These are phyloP conservation scores for Westerdykella aurantiaca DNA, from an alignment of 2,329 filamentous ascomycete species.

Conservation along the genomic window DNA sequence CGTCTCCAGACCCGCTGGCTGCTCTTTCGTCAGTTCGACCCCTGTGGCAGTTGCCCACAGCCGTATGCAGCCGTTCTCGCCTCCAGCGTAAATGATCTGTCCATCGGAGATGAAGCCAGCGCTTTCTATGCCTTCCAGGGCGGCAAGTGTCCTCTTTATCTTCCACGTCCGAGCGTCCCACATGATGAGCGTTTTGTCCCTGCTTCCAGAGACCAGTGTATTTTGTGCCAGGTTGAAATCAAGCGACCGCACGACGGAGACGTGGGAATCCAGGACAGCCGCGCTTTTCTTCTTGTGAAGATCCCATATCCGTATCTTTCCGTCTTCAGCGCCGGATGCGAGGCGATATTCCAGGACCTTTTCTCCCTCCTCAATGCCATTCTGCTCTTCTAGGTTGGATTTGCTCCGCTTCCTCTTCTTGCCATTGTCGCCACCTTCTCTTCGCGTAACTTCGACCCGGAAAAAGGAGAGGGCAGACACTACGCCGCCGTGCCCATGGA, in stretches of 20 bases:
- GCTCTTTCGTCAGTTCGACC: constrained; percentile 71
- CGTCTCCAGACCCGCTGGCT: constrained; percentile 54
- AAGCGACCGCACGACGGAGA: constrained; percentile 84
- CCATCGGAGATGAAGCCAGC: constrained; percentile 73
- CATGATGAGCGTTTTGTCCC: constrained; percentile 89
- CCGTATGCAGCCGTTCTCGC: constrained; percentile 73
- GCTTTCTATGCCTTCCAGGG: constrained; percentile 78
- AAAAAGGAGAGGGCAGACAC: constrained; percentile 92
- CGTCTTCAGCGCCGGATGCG: constrained; percentile 89
- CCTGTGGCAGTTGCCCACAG: constrained; percentile 77
- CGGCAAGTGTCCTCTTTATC: constrained; percentile 69
- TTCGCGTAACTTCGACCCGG: constrained; percentile 54
- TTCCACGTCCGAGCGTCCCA: constrained; percentile 90
- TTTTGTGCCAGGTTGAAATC: constrained; percentile 74
- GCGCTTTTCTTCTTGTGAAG: constrained; percentile 74
- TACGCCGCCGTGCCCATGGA: constrained; percentile 86
- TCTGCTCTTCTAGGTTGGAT: constrained; percentile 40
- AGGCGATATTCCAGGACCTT: constrained; percentile 63
- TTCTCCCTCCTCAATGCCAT: constrained; percentile 12
- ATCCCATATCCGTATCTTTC: constrained; percentile 88
- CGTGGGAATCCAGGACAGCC: constrained; percentile 80
- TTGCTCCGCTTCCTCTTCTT: constrained; percentile 39
- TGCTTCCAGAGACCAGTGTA: constrained; percentile 72
- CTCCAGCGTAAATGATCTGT: constrained; percentile 72
- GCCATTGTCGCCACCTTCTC: constrained; percentile 28